Percentiles rank a stretch among this genome's conserved stretches.
These are phyloP conservation scores for Penicillium janthinellum DNA, from an alignment of 2,329 filamentous ascomycete genomes.

Conservation along the genomic window DNA sequence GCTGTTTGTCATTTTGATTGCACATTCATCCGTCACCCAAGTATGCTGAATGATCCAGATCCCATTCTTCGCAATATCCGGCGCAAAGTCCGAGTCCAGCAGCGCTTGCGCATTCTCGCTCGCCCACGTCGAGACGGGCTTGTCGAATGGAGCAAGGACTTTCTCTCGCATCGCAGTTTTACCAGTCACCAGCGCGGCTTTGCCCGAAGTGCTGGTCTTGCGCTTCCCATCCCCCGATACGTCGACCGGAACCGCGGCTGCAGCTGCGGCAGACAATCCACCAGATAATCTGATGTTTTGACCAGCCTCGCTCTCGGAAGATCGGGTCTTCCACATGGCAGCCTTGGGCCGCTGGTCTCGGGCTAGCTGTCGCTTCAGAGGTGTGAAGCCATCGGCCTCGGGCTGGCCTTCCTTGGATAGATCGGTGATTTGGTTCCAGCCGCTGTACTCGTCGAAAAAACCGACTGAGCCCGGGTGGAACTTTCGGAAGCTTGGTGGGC, in stretches of 20 bases:
- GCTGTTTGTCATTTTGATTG: constrained; percentile 11
- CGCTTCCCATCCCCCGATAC: constrained; percentile 13
- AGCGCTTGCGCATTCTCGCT: constrained; percentile 12
- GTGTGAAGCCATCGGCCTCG: constrained; percentile 12
- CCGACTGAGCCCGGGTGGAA: constrained; percentile 15
- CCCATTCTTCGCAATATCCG: constrained; percentile 11
- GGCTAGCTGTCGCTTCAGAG: neutral
- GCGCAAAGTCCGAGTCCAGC: neutral
- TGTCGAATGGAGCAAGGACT: neutral
- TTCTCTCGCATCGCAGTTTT: constrained; percentile 2
- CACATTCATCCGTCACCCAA: constrained; percentile 15
- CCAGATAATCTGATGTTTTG: constrained; percentile 7
- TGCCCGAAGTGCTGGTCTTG: constrained; percentile 9
- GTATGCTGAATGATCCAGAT: constrained; percentile 11
- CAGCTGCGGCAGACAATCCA: constrained; percentile 7
- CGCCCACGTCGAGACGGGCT: constrained; percentile 5
- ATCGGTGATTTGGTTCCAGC: constrained; percentile 14
- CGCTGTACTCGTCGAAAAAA: constrained; percentile 11
- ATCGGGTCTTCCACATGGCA: constrained; percentile 3
- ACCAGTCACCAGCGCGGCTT: constrained; percentile 11
- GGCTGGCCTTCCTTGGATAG: constrained; percentile 9
- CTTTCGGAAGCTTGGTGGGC: constrained; percentile 6
- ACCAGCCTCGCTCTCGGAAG: constrained; percentile 10
- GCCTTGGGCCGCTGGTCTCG: neutral
- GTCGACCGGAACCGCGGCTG: constrained; percentile 8